Base-by-base conservation (phyloP, 2,329 filamentous ascomycete genomes). In the Fusarium poae region DNA sequence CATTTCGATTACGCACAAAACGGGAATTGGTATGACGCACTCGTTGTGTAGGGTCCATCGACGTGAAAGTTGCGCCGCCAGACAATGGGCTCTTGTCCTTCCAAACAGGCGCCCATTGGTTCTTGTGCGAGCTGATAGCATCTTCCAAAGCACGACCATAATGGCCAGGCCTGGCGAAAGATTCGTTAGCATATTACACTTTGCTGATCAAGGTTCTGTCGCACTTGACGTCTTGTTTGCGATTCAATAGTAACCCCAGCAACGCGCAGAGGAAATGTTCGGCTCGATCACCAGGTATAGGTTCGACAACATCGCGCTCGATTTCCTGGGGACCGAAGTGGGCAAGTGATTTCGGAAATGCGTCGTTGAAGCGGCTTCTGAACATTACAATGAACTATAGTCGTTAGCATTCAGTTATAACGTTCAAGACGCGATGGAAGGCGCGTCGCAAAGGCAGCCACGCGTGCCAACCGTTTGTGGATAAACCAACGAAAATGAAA, bases 211-310 rank as follows among this genome's bases (percentile, higher is more conserved):
- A 34, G 34, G 29, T 55, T 27, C 42, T n/a, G 67, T 68, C 93
- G 81, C 88, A 98, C 96, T 99, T 97, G 78, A 98, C 92, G 82
- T 97, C 94, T 79, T 99, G 97, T 85, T 99, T 98, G 79, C 96
- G 91, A 80, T 99, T 99, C 75, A 99, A 85, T 57, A 97, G 88
- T 73, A 99, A 84, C 32, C 92, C 91, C 44, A 99, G 84, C 70
- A 99, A 82, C 67, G 94, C 94, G 83, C 97, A 99, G 27, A 99
- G 85, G 61, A 99, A 89, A 72, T 90, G 88, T 82, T 98, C 95
- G 46, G 92, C 90, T 76, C 94, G 91, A 75, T 97, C 91, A 74
- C 94, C 93, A 4, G 95, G 94, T 23, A 90, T 82, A 49, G 86
- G 82, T 77, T 95, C 92, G 65, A 90, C 88, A 52, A 97, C 88